Evolutionary conservation across 1,284 basidiomycete genomes (phyloP).

Genomic region (Malassezia pachydermatis): DNA sequence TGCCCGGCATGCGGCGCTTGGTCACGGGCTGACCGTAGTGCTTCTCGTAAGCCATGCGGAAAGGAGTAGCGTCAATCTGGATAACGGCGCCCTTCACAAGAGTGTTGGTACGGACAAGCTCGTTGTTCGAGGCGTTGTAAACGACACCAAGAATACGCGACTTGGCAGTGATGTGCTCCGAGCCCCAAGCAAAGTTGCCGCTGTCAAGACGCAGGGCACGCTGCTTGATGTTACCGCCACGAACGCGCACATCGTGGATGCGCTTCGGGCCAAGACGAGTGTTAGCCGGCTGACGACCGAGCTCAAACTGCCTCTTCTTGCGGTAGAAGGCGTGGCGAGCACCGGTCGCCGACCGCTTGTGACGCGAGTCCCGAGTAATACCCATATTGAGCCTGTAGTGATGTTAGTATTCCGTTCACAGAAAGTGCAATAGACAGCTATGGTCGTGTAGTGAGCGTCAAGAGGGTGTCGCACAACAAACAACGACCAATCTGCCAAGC

Average conservation of each 20-base stretch:
- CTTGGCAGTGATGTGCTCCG: constrained; percentile 48
- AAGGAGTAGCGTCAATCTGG: constrained; percentile 47
- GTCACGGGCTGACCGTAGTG: constrained; percentile 48
- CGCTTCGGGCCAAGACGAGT: constrained; percentile 47
- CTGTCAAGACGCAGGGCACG: constrained; percentile 47
- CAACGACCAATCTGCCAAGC: not conserved
- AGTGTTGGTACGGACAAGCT: constrained; percentile 49
- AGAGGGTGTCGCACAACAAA: not conserved
- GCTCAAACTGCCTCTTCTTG: constrained; percentile 48
- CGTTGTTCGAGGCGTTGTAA: constrained; percentile 49
- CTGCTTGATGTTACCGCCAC: constrained; percentile 48
- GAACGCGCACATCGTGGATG: constrained; percentile 46
- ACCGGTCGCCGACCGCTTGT: constrained; percentile 47
- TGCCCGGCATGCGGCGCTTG: constrained; percentile 40
- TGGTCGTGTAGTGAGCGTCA: not conserved
- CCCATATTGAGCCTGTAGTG: constrained; percentile 37
- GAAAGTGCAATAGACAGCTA: not conserved
- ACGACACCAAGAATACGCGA: constrained; percentile 47
- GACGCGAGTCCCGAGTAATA: constrained; percentile 48
- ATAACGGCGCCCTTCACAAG: constrained; percentile 47
- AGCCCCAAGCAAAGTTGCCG: constrained; percentile 48
- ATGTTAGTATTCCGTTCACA: not conserved
- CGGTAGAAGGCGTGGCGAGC: constrained; percentile 47
- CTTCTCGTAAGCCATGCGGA: constrained; percentile 49
- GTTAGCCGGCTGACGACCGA: constrained; percentile 48